These are phyloP conservation scores for Mrakia hoshinonis DNA, from an alignment of 768 basidiomycete genomes.

Conservation along the genomic window DNA sequence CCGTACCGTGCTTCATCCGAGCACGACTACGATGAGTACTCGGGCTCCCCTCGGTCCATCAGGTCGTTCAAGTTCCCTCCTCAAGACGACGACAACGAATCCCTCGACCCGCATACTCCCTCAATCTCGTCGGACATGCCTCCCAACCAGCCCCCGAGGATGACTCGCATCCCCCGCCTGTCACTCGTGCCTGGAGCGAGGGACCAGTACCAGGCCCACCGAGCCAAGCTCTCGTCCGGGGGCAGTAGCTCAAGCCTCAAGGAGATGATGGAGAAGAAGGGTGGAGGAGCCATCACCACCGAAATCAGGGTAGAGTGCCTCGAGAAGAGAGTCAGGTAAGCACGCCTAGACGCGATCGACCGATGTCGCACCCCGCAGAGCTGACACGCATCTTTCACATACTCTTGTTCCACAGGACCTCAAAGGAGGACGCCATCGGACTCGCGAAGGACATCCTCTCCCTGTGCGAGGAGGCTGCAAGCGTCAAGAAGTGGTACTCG, in stretches of 20 bases:
- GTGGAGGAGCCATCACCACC: neutral
- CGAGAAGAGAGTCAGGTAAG: slow-evolving; percentile 3
- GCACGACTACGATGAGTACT: neutral
- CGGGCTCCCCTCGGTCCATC: neutral
- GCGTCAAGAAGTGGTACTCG: neutral
- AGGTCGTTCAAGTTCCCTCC: neutral
- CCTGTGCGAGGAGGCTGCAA: slow-evolving; percentile 1
- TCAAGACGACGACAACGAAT: neutral
- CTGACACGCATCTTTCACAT: neutral
- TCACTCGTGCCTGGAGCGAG: slow-evolving; percentile 6
- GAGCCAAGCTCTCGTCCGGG: neutral
- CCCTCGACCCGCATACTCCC: neutral
- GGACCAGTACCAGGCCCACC: slow-evolving; percentile 1
- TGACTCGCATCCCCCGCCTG: neutral
- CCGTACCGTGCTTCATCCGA: neutral
- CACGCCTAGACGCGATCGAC: neutral
- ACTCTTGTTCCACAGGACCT: neutral
- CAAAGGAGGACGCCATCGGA: slow-evolving; percentile 5
- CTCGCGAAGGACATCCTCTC: slow-evolving; percentile 12
- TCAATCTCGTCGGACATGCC: neutral
- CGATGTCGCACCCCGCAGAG: neutral
- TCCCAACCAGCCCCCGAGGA: neutral
- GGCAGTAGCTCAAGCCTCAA: slow-evolving; percentile 3
- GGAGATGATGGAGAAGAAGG: slow-evolving; percentile 13
- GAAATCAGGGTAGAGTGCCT: slow-evolving; percentile 9